Evolutionary conservation across 768 basidiomycete species (phyloP).

Genomic region (Russula vinacea): DNA sequence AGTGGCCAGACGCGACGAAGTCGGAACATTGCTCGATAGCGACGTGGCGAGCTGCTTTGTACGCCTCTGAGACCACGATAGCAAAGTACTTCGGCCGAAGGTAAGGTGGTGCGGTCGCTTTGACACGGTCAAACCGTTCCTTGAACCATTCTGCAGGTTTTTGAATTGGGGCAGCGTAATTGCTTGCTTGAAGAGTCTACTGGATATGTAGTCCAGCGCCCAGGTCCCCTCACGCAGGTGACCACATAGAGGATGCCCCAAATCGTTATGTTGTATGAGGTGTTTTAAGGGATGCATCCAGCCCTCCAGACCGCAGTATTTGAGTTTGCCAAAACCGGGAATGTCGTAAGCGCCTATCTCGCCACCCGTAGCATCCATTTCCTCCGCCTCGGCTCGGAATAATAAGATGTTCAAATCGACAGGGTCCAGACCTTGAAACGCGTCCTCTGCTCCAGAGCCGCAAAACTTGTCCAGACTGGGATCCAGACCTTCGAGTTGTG

Average conservation of each 20-base stretch:
- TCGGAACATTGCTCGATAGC: conserved; percentile 87
- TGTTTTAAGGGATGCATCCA: conserved; percentile 90
- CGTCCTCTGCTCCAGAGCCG: conserved; percentile 62
- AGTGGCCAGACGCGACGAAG: conserved; percentile 79
- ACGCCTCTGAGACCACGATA: conserved; percentile 83
- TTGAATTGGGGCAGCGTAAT: conserved; percentile 50
- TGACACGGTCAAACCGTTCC: conserved; percentile 82
- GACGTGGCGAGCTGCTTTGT: conserved; percentile 82
- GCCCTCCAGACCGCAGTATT: conserved; percentile 93
- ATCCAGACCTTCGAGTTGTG: conserved; percentile 74
- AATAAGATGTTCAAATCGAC: conserved; percentile 87
- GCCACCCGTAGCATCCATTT: conserved; percentile 81
- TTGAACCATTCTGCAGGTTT: conserved; percentile 81
- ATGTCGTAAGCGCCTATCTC: conserved; percentile 81
- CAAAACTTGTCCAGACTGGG: conserved; percentile 70
- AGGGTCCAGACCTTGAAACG: conserved; percentile 68
- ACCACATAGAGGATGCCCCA: conserved; percentile 86
- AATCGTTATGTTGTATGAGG: conserved; percentile 86
- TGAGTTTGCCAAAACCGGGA: conserved; percentile 67
- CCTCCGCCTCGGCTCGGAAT: conserved; percentile 88
- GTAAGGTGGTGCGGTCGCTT: conserved; percentile 71
- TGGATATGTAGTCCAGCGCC: conserved; percentile 85
- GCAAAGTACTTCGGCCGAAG: conserved; percentile 97
- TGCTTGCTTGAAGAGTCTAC: conserved; percentile 67
- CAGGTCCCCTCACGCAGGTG: conserved; percentile 86